Conservation (phyloP, 1,284 basidiomycete species). For the Ustilago tritici region DNA sequence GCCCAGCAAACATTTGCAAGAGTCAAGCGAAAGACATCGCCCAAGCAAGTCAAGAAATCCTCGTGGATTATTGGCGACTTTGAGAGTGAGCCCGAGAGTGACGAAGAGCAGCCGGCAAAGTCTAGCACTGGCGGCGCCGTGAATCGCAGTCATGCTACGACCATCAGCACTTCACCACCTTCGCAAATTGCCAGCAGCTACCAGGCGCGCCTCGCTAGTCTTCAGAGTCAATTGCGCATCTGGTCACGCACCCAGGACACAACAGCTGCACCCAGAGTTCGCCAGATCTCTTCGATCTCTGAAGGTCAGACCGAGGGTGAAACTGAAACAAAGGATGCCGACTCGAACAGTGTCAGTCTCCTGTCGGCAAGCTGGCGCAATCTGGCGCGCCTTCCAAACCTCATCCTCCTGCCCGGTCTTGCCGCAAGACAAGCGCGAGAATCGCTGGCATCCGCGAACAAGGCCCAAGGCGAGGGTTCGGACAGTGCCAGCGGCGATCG, state of each 20-base stretch:
- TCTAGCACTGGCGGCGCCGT: neutral
- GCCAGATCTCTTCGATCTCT: slow-evolving; percentile 34
- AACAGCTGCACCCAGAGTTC: neutral
- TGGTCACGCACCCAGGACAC: slow-evolving; percentile 33
- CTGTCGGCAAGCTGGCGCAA: slow-evolving; percentile 53
- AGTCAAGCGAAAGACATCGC: slow-evolving; percentile 28
- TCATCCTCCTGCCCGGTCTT: slow-evolving; percentile 50
- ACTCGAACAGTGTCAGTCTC: slow-evolving; percentile 20
- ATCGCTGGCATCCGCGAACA: slow-evolving; percentile 19
- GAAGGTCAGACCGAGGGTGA: slow-evolving; percentile 29
- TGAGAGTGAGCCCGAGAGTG: slow-evolving; percentile 42
- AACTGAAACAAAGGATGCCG: slow-evolving; percentile 19
- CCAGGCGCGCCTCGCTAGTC: slow-evolving; percentile 41
- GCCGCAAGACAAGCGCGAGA: slow-evolving; percentile 44
- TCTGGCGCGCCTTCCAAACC: slow-evolving; percentile 43
- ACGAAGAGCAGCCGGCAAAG: slow-evolving; percentile 24
- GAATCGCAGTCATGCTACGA: slow-evolving; percentile 13
- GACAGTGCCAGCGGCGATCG: neutral
- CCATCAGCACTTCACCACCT: slow-evolving; percentile 24
- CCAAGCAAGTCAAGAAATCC: slow-evolving; percentile 33
- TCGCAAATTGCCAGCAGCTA: slow-evolving; percentile 30
- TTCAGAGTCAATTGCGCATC: slow-evolving; percentile 46
- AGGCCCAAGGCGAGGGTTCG: neutral
- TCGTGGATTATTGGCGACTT: slow-evolving; percentile 54
- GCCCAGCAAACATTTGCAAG: slow-evolving; percentile 15